A percentile compares a stretch with the other conserved stretches of the same genome.
phyloP scores from a whole-genome alignment of 2,329 filamentous ascomycete species.

The Myriosclerotinia duriaeana region DNA sequence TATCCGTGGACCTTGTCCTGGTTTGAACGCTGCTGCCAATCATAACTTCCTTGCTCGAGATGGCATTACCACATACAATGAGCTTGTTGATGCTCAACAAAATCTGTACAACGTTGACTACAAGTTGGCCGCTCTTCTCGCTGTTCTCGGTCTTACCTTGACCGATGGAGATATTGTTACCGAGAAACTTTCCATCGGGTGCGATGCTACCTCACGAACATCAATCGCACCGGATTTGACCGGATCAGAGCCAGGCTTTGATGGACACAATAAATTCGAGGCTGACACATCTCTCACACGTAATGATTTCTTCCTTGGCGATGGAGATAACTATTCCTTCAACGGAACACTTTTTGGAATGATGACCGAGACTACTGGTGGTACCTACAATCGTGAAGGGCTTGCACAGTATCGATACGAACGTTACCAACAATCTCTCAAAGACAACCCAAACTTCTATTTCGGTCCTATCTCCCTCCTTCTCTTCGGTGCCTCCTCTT shows the following conservation, averaged over 20 bases:
- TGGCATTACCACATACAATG: slow-evolving; percentile 39
- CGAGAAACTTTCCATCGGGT: slow-evolving; percentile 34
- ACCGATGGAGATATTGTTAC: slow-evolving; percentile 34
- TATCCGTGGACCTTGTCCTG: slow-evolving; percentile 39
- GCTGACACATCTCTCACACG: slow-evolving; percentile 52
- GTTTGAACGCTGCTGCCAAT: slow-evolving; percentile 46
- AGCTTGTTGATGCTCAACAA: slow-evolving; percentile 36
- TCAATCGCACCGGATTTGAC: slow-evolving; percentile 28
- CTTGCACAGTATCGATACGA: slow-evolving; percentile 39
- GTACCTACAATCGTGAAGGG: slow-evolving; percentile 41
- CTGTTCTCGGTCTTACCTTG: slow-evolving; percentile 20
- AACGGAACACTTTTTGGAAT: slow-evolving; percentile 40
- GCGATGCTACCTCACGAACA: slow-evolving; percentile 40
- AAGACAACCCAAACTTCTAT: slow-evolving; percentile 34
- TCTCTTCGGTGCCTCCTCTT: neutral
- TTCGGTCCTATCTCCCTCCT: slow-evolving; percentile 29
- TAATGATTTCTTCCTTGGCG: slow-evolving; percentile 44
- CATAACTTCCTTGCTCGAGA: slow-evolving; percentile 44
- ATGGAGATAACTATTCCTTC: slow-evolving; percentile 30
- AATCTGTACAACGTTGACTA: slow-evolving; percentile 36
- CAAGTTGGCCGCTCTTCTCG: slow-evolving; percentile 27
- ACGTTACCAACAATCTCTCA: slow-evolving; percentile 36
- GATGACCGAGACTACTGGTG: slow-evolving; percentile 37
- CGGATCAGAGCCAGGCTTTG: slow-evolving; percentile 32
- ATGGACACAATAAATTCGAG: slow-evolving; percentile 52